Percentiles rank a stretch among this genome's conserved stretches.
Conservation (phyloP, 192 early-diverging fungal species). For the Coemansia sp. region DNA sequence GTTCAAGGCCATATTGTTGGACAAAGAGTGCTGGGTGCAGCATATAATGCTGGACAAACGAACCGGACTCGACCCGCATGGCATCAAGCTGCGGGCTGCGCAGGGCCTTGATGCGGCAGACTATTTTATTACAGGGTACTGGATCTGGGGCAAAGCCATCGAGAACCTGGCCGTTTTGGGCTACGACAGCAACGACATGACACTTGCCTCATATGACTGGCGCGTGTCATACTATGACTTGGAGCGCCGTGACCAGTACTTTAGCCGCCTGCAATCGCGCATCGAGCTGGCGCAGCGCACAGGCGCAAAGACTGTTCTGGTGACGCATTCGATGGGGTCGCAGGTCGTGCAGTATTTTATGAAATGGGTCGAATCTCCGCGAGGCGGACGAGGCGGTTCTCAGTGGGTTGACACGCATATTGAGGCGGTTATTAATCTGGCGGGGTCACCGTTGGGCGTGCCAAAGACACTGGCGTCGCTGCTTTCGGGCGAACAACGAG, state of each 20-base stretch:
- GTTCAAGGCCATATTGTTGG: conserved; percentile 80
- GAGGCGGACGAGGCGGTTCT: conserved; percentile 66
- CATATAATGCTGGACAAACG: conserved; percentile 79
- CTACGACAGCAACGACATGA: conserved; percentile 87
- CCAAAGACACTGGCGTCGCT: conserved; percentile 78
- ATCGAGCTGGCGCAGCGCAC: conserved; percentile 63
- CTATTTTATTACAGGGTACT: conserved; percentile 87
- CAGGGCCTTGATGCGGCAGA: conserved; percentile 87
- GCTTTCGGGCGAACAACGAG: conserved; percentile 78
- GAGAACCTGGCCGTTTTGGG: conserved; percentile 81
- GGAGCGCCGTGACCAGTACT: conserved; percentile 80
- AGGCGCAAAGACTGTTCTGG: conserved; percentile 59
- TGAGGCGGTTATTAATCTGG: conserved; percentile 80
- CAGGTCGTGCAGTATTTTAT: conserved; percentile 80
- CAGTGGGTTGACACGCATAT: conserved; percentile 79
- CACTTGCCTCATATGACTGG: conserved; percentile 89
- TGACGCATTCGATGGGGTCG: conserved; percentile 60
- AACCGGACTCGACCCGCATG: conserved; percentile 84
- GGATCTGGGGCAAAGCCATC: conserved; percentile 85
- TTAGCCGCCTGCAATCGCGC: conserved; percentile 68
- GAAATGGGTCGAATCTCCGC: conserved; percentile 76
- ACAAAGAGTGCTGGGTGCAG: conserved; percentile 83
- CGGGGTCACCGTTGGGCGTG: conserved; percentile 81
- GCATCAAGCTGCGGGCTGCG: conserved; percentile 80
- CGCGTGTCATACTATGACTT: conserved; percentile 75